Base-by-base conservation (phyloP, 352 stramenopile genomes). In the Phytophthora idaei region DNA sequence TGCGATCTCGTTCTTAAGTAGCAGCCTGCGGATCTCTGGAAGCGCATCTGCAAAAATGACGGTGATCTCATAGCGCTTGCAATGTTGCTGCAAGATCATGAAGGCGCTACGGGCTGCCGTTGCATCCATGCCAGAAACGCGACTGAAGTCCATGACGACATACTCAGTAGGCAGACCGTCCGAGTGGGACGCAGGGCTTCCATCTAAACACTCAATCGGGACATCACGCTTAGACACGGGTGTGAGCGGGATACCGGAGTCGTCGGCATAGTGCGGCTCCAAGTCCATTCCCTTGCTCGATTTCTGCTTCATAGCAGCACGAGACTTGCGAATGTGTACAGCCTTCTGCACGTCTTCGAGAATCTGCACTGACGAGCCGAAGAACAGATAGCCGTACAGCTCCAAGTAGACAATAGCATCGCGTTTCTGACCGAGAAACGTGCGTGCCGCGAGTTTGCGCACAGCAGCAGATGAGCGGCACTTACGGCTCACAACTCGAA, bases 91-190 rank as follows among this genome's bases (percentile, higher is more conserved):
- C 37, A 95, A 59, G 49, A 93, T 93, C 85, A 93, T 92, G 54
- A 96, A 88, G 29, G 81, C 90, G 28, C 77, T 89, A 14, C 89
- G 87, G 27, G 87, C 87, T 5, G 88, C 89, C 6, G 90, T 96
- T 3, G 88, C 88, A 65, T 97, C 90, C 84, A 97, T 96, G 32
- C 89, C 90, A 15, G 89, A 93, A 32, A 96, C 90, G 41, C 81
- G 86, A 15, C 67, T 85, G 57, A 97, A 97, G 53, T 97, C 89
- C 75, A 97, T 90, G 25, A 97, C 87, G n/a, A 97, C 73, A 57
- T 87, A 94, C 67, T 92, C 75, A 1, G 87, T 93, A 1, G 85
- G 81, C n/a, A 93, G 48, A 2, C 81, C 82, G 11, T 89, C 67
- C 0, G 71, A 62, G 44, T 83, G 80, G 9, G 32, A 62, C 5